Evolutionary conservation across 768 basidiomycete species (phyloP).

Genomic region (Lactarius quietus): DNA sequence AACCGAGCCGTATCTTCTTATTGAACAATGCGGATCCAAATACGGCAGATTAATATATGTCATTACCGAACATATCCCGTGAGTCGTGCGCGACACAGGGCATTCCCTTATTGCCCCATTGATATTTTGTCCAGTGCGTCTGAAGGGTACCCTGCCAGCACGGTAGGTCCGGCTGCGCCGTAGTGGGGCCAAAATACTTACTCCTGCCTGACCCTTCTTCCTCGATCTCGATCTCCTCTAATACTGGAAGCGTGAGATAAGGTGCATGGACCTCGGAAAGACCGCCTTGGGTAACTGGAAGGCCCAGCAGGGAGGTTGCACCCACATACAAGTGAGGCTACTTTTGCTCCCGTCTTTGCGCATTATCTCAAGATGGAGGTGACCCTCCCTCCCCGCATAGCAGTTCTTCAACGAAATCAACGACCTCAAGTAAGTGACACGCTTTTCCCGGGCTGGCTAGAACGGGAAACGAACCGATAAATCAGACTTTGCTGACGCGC

Average conservation of each 20-base stretch:
- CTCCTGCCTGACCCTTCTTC: constrained; percentile 10
- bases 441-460: neutral
- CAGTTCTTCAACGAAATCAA: constrained; percentile 42
- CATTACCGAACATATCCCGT: constrained; percentile 43
- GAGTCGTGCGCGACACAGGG: constrained; percentile 27
- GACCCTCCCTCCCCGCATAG: neutral
- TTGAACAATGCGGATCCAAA: constrained; percentile 42
- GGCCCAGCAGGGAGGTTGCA: constrained; percentile 39
- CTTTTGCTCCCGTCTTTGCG: constrained; percentile 4
- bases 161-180: constrained; percentile 29
- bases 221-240: neutral
- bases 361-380: constrained; percentile 15
- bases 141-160: constrained; percentile 34
- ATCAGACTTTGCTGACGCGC: constrained; percentile 6
- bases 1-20: constrained; percentile 37
- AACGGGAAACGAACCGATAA: neutral
- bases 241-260: constrained; percentile 37
- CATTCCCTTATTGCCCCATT: constrained; percentile 25
- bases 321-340: constrained; percentile 39
- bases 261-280: constrained; percentile 43
- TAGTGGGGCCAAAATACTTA: constrained; percentile 16
- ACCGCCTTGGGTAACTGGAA: constrained; percentile 42
- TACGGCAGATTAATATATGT: constrained; percentile 43
- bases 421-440: constrained; percentile 36
- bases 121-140: constrained; percentile 31